Evolutionary conservation across 2,329 filamentous ascomycete genomes (phyloP).

Genomic region (Fusarium sp.): DNA sequence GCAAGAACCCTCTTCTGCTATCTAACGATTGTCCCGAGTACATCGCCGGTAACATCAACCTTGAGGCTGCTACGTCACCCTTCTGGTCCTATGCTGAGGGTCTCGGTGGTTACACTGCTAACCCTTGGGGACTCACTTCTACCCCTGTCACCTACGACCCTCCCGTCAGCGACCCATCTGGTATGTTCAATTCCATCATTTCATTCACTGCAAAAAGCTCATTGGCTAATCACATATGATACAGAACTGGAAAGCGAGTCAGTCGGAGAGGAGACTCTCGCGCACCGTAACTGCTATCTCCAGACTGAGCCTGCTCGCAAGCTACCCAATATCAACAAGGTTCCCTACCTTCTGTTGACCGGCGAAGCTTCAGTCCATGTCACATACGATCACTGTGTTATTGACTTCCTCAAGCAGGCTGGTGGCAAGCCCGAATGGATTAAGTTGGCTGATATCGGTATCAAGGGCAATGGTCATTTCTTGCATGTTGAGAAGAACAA

Average conservation of each 20-base stretch:
- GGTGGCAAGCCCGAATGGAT: constrained; percentile 36
- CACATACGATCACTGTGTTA: constrained; percentile 34
- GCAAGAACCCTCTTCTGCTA: constrained; percentile 29
- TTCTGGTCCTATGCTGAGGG: constrained; percentile 41
- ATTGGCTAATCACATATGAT: not conserved
- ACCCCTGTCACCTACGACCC: constrained; percentile 36
- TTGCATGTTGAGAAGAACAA: constrained; percentile 42
- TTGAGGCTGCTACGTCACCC: constrained; percentile 35
- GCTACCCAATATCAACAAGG: constrained; percentile 35
- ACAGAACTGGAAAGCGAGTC: constrained; percentile 27
- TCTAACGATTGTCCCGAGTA: constrained; percentile 37
- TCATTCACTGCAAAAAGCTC: rapidly evolving
- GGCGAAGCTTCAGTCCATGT: constrained; percentile 37
- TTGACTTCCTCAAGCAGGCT: constrained; percentile 34
- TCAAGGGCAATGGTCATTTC: constrained; percentile 40
- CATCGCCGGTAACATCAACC: constrained; percentile 38
- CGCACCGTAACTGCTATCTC: constrained; percentile 34
- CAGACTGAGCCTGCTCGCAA: constrained; percentile 33
- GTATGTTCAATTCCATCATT: constrained; percentile 9
- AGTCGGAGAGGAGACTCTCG: constrained; percentile 32
- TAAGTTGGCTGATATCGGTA: constrained; percentile 24
- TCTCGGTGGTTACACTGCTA: constrained; percentile 21
- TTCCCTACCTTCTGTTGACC: constrained; percentile 31
- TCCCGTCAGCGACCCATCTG: constrained; percentile 28
- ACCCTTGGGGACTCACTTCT: constrained; percentile 35